Conservation (phyloP, 352 stramenopile genomes). For the Globisporangium mamillatum region DNA sequence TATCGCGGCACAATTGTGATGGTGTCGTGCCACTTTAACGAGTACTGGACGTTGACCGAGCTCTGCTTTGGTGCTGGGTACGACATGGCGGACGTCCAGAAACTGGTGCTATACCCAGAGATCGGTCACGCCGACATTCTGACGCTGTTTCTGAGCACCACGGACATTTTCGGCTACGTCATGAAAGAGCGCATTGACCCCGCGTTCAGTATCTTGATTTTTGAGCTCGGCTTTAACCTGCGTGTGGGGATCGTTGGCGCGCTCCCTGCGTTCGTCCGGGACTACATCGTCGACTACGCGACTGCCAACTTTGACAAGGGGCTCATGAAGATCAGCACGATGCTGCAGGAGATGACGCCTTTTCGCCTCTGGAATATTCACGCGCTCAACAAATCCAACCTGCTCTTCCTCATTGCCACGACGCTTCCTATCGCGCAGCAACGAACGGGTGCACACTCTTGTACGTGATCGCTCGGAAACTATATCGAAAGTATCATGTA, state of each 20-base stretch:
- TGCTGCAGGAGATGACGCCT: background rate
- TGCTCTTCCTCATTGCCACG: background rate
- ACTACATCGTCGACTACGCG: background rate
- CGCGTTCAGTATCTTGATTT: slow-evolving; percentile 22
- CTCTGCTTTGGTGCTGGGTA: slow-evolving; percentile 22
- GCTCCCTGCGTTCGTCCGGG: background rate
- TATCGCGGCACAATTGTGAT: slow-evolving; percentile 31
- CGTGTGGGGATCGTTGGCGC: slow-evolving; percentile 6
- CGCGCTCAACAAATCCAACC: background rate
- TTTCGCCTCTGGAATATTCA: background rate
- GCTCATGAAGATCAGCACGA: background rate
- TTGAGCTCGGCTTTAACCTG: slow-evolving; percentile 24
- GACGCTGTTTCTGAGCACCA: slow-evolving; percentile 30
- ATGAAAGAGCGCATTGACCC: slow-evolving; percentile 30
- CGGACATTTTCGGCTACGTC: slow-evolving; percentile 22
- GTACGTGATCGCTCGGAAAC: slow-evolving; percentile 28
- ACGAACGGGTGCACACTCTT: background rate
- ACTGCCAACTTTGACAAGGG: background rate
- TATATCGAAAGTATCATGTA: background rate
- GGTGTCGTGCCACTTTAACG: slow-evolving; percentile 34
- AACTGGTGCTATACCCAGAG: slow-evolving; percentile 26
- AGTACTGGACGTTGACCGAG: slow-evolving; percentile 33
- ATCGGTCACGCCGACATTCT: slow-evolving; percentile 35
- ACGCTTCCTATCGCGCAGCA: background rate
- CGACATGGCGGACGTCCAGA: slow-evolving; percentile 12